Evolutionary conservation across 768 basidiomycete species (phyloP).

Genomic region (Macrolepiota albuminosa): DNA sequence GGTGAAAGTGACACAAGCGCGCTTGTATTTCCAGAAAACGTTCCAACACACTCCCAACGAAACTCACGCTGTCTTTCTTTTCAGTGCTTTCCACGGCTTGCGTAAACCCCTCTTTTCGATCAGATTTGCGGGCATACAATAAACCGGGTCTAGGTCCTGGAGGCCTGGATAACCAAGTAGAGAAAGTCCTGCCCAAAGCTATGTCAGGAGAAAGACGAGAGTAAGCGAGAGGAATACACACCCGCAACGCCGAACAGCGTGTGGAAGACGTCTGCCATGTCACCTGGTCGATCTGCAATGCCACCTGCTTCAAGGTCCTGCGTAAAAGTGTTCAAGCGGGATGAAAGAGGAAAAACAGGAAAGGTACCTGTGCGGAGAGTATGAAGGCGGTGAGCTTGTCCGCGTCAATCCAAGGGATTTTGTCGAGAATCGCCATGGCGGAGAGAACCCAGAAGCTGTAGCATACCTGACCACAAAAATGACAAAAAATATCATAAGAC

Average conservation of each 20-base stretch:
- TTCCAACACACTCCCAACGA: not conserved
- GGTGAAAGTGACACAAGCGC: not conserved
- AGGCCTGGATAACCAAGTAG: constrained; percentile 84
- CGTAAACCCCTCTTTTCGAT: constrained; percentile 67
- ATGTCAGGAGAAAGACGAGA: not conserved
- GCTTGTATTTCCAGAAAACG: not conserved
- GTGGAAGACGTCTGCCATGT: constrained; percentile 98
- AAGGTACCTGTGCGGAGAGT: constrained; percentile 71
- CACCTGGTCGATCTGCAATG: constrained; percentile 89
- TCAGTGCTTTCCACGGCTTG: constrained; percentile 60
- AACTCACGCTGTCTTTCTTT: constrained; percentile 22
- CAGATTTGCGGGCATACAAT: constrained; percentile 86
- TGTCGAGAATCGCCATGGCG: constrained; percentile 76
- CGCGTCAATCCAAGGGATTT: constrained; percentile 83
- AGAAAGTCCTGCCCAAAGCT: constrained; percentile 58
- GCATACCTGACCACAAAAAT: constrained; percentile 61
- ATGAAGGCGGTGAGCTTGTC: constrained; percentile 79
- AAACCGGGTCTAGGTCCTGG: constrained; percentile 86
- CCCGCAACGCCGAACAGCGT: constrained; percentile 91
- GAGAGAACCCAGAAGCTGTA: constrained; percentile 98
- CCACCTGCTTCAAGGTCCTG: constrained; percentile 91
- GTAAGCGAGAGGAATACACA: constrained; percentile 14
- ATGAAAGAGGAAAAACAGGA: not conserved
- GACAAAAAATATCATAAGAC: not conserved
- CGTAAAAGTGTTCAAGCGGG: not conserved